A percentile compares a stretch with the other conserved stretches of the same genome.
phyloP scores from a whole-genome alignment of 208 protist species.

The Leishmania amazonensis region DNA sequence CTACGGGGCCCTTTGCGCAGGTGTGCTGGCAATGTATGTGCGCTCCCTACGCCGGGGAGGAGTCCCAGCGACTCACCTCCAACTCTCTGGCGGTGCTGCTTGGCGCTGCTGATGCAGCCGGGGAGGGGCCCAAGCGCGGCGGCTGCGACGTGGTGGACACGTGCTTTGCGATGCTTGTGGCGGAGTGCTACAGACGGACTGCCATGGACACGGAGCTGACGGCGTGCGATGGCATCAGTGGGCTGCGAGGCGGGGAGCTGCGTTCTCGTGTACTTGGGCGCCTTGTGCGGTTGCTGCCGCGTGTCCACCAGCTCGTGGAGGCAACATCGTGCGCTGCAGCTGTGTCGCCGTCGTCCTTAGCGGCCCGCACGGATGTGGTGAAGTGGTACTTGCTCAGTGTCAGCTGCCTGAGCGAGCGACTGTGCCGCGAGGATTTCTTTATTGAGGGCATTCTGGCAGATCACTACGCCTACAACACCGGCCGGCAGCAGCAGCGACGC shows the following conservation, averaged over 20 bases:
- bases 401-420: conserved; percentile 37
- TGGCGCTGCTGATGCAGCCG: conserved; percentile 5
- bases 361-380: conserved; percentile 7
- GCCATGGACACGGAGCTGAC: conserved; percentile 10
- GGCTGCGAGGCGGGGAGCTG: conserved; percentile 18
- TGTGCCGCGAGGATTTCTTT: conserved; percentile 42
- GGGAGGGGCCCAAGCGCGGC: background rate
- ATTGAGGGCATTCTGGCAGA: conserved; percentile 47
- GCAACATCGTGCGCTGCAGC: background rate
- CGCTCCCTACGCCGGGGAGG: conserved; percentile 12
- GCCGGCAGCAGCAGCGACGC: background rate
- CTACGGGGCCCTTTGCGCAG: conserved; percentile 9
- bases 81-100: conserved; percentile 26
- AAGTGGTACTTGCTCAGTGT: conserved; percentile 48
- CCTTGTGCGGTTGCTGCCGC: conserved; percentile 42
- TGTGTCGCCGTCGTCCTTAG: background rate
- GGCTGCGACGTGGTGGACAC: background rate
- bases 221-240: conserved; percentile 13
- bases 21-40: conserved; percentile 39
- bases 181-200: conserved; percentile 28
- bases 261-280: conserved; percentile 33
- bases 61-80: conserved; percentile 26
- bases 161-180: conserved; percentile 10
- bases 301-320: conserved; percentile 8
- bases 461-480: conserved; percentile 35